Evolutionary conservation across 2,329 filamentous ascomycete species (phyloP).

Genomic region (Trichophyton verrucosum): DNA sequence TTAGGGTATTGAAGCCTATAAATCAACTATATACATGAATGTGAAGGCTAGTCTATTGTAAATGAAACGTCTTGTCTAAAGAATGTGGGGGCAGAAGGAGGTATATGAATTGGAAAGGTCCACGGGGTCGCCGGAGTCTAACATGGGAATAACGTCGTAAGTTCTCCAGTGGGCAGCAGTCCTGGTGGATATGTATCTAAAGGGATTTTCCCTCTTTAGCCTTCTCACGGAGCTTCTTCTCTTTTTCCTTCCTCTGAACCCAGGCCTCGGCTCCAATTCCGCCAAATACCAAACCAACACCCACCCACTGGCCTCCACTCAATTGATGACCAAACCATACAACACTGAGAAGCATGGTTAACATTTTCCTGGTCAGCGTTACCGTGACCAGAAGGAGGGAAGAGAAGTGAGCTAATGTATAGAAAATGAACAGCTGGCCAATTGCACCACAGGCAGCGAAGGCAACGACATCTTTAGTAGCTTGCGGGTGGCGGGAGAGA

Average conservation of each 20-base stretch:
- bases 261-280: conserved; percentile 84
- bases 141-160: background rate
- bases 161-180: background rate
- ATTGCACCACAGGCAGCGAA: conserved; percentile 85
- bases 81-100: background rate
- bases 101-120: background rate
- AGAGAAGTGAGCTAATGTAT: conserved; percentile 84
- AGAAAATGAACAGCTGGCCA: conserved; percentile 95
- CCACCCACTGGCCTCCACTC: conserved; percentile 81
- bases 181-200: background rate
- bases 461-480: conserved; percentile 76
- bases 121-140: background rate
- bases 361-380: conserved; percentile 96
- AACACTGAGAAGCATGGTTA: conserved; percentile 95
- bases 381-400: conserved; percentile 88
- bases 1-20: background rate
- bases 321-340: conserved; percentile 86
- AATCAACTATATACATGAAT: conserved; percentile 3
- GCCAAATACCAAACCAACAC: conserved; percentile 84
- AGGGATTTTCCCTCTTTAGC: conserved; percentile 18
- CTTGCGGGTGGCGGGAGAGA: conserved; percentile 63
- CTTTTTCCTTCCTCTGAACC: conserved; percentile 72
- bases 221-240: conserved; percentile 59
- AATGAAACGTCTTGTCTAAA: background rate
- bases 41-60: background rate